Percentiles rank a stretch among this genome's conserved stretches.
Evolutionary conservation across 108 stramenopile species (phyloP).

Genomic region (Cyclotella baltica): DNA sequence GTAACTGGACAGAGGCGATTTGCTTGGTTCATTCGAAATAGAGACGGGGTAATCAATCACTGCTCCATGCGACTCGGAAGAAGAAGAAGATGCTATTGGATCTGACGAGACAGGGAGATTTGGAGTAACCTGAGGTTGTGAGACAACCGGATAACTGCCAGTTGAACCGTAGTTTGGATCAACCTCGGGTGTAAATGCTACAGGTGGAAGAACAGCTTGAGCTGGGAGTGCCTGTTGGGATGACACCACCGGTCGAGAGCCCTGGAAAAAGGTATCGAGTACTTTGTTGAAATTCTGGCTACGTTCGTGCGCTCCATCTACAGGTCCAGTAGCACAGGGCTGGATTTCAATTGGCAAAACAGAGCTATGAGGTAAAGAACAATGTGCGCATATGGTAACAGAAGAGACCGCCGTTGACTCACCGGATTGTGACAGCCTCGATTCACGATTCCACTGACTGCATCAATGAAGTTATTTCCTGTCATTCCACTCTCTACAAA

Average conservation of each 20-base stretch:
- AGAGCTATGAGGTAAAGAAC: background rate
- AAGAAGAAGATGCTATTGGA: background rate
- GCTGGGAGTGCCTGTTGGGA: too few species aligned
- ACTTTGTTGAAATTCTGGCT: slow-evolving; percentile 8
- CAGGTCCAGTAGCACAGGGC: slow-evolving; percentile 21
- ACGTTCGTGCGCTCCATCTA: slow-evolving; percentile 11
- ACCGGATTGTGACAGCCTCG: slow-evolving; percentile 30
- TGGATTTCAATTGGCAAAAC: too few species aligned
- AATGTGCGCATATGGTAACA: background rate
- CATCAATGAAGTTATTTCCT: slow-evolving; percentile 28
- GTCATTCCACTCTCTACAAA: slow-evolving; percentile 39
- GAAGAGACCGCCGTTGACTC: background rate
- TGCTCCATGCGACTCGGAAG: background rate
- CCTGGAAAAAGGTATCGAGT: background rate
- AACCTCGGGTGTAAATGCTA: background rate
- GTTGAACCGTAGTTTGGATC: background rate
- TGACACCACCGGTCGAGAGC: background rate
- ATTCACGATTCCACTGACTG: slow-evolving; percentile 29
- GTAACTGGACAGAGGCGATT: too few species aligned
- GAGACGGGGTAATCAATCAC: background rate
- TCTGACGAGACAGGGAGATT: background rate
- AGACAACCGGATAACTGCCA: background rate
- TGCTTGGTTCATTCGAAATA: too few species aligned
- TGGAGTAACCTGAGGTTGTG: background rate
- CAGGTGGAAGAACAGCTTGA: background rate